phyloP scores from a whole-genome alignment of 306 rosid genomes.

The Castanea mollissima region DNA sequence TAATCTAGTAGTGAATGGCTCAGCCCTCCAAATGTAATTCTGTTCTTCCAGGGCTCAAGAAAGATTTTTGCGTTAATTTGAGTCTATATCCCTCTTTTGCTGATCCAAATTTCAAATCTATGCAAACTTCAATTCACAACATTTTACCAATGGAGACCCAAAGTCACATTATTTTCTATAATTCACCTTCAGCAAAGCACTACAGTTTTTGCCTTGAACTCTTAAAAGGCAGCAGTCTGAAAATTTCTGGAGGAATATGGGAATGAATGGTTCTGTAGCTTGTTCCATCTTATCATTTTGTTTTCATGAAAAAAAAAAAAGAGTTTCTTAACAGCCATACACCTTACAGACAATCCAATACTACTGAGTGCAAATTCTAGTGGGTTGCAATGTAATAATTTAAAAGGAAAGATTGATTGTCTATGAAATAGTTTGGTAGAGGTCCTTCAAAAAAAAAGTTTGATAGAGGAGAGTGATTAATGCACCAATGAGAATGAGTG shows the following conservation, averaged over 20 bases:
- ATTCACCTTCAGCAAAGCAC: neutral
- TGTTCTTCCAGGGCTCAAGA: neutral
- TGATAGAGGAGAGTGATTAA: too few relatives aligned
- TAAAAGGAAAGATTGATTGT: neutral
- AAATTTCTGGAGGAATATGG: neutral
- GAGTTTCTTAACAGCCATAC: neutral
- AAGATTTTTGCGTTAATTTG: neutral
- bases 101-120: neutral
- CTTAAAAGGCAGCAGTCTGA: neutral
- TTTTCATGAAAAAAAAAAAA: neutral
- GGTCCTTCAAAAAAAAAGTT: too few relatives aligned
- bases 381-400: neutral
- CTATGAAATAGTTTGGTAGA: neutral
- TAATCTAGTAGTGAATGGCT: neutral
- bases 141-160: too few relatives aligned
- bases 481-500: too few relatives aligned
- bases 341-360: neutral
- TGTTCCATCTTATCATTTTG: neutral
- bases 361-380: neutral
- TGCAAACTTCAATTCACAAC: neutral
- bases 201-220: neutral
- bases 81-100: neutral
- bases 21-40: neutral
- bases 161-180: neutral
- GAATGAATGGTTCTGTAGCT: neutral